Percentiles rank a stretch among this genome's conserved stretches.
Conservation (phyloP, 2,329 filamentous ascomycete genomes). For the Trichophyton equinum region DNA sequence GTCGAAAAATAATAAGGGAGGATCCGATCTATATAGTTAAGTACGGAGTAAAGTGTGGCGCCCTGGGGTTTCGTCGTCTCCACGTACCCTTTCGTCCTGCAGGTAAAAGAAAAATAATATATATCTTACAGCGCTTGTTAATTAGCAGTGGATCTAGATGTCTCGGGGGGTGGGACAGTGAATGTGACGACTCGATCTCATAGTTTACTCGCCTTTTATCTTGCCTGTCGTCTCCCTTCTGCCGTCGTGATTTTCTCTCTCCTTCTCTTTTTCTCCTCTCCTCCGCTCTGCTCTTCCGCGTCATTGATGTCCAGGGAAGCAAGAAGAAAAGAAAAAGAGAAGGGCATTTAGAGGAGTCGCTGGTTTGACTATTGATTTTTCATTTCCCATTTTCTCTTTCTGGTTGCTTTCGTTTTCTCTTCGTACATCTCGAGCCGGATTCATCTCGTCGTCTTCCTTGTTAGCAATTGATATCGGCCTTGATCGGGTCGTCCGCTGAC, state of each 20-base stretch:
- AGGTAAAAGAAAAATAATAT: slow-evolving; percentile 3
- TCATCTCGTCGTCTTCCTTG: background rate
- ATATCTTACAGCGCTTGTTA: slow-evolving; percentile 3
- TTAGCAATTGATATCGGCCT: background rate
- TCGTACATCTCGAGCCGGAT: background rate
- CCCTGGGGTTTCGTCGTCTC: background rate
- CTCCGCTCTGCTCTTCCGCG: background rate
- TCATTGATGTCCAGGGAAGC: background rate
- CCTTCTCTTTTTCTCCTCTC: background rate
- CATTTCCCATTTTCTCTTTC: background rate
- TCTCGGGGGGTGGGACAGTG: slow-evolving; percentile 1
- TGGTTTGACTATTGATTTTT: background rate
- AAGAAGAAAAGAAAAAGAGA: background rate
- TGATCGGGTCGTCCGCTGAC: background rate
- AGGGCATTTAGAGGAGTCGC: background rate
- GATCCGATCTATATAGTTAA: background rate
- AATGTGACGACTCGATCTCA: slow-evolving; percentile 3
- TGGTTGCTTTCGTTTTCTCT: background rate
- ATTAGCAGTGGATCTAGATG: slow-evolving; percentile 5
- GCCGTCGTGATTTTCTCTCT: background rate
- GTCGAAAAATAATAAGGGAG: background rate
- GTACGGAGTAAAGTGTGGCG: slow-evolving; percentile 1
- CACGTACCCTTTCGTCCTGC: background rate
- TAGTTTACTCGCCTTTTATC: background rate
- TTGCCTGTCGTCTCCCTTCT: background rate